A percentile compares a stretch with the other conserved stretches of the same genome.
These are phyloP conservation scores for Solanum hybrid DNA, from an alignment of 305 asterid genomes.

Conservation along the genomic window DNA sequence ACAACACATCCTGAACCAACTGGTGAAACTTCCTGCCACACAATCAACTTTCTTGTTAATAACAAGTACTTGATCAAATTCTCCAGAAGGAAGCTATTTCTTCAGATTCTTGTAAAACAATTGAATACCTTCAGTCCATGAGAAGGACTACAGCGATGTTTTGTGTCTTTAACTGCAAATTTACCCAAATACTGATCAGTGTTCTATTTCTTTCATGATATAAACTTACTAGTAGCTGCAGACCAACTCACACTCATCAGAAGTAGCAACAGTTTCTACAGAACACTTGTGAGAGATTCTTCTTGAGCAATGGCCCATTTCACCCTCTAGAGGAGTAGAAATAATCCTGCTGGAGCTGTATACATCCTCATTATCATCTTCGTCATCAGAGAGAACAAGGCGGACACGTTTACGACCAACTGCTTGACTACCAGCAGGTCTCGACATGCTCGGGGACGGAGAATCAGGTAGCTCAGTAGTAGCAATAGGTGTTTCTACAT, in stretches of 20 bases:
- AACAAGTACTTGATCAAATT: constrained; percentile 7
- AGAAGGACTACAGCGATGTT: constrained; percentile 19
- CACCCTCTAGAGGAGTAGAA: constrained; percentile 26
- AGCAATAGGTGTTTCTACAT: constrained; percentile 19
- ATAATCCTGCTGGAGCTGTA: constrained; percentile 24
- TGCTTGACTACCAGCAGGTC: constrained; percentile 44
- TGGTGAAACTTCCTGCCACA: constrained; percentile 53
- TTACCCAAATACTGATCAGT: constrained; percentile 20
- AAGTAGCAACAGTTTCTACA: constrained; percentile 60
- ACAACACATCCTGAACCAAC: constrained; percentile 44
- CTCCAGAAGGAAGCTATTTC: constrained; percentile 3
- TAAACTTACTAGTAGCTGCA: neutral
- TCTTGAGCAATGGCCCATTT: constrained; percentile 25
- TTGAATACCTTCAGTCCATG: constrained; percentile 47
- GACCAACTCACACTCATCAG: constrained; percentile 60
- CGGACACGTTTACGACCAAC: constrained; percentile 64
- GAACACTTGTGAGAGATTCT: constrained; percentile 24
- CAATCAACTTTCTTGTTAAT: neutral
- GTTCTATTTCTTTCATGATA: constrained; percentile 3
- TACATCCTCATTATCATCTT: constrained; percentile 43
- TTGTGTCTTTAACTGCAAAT: constrained; percentile 50
- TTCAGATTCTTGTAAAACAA: constrained; percentile 9
- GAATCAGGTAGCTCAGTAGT: constrained; percentile 33
- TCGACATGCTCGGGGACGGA: constrained; percentile 34
- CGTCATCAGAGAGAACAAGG: constrained; percentile 80